A percentile compares a stretch with the other conserved stretches of the same genome.
Evolutionary conservation across 805 yeast genomes (phyloP).

Genomic region (Yamadazyma laniorum): DNA sequence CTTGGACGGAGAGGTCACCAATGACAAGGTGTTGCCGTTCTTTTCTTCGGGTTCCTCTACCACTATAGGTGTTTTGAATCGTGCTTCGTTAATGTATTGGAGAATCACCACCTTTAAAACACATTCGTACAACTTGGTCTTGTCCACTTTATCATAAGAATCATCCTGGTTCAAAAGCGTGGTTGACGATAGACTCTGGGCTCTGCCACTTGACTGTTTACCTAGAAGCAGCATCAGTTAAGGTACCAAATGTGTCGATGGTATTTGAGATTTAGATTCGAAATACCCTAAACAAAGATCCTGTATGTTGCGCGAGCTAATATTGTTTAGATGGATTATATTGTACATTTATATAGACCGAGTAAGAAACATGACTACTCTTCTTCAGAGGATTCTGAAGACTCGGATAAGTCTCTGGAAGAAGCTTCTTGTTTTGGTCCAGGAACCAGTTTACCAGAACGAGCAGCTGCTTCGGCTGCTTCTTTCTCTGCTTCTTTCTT

Average conservation of each 20-base stretch:
- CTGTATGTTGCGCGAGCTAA: background rate
- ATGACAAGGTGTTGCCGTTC: conserved; percentile 1
- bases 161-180: conserved; percentile 19
- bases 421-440: too few species aligned
- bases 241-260: too few species aligned
- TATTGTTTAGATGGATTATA: conserved; percentile 1
- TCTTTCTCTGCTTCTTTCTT: background rate
- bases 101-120: conserved; percentile 55
- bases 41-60: conserved; percentile 1
- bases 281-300: conserved; percentile 3
- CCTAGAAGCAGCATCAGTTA: background rate
- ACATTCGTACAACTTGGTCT: conserved; percentile 44
- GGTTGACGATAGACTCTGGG: conserved; percentile 26
- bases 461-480: background rate
- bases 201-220: conserved; percentile 9
- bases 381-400: background rate
- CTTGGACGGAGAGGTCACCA: conserved; percentile 9
- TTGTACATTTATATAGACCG: background rate
- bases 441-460: too few species aligned
- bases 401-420: too few species aligned
- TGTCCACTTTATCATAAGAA: conserved; percentile 20
- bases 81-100: conserved; percentile 62
- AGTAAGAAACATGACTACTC: background rate
- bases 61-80: conserved; percentile 44
- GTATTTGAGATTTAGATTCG: background rate